Evolutionary conservation across 805 yeast genomes (phyloP), one percentile per base, ranked within the genome.

Genomic region (Barnettozyma sucrosica): DNA sequence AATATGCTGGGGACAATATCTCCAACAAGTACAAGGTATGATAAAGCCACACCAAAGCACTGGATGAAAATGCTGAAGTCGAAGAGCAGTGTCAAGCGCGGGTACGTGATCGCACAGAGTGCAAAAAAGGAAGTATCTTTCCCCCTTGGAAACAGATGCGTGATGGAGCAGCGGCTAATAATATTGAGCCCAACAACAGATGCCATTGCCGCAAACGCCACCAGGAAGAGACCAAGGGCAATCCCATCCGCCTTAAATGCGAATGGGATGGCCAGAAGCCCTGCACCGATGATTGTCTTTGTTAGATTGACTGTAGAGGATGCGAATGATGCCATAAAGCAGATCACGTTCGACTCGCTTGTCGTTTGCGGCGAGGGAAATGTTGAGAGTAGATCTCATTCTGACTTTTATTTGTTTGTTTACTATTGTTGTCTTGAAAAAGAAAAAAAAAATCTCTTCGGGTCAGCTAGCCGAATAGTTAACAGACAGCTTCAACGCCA

Each of bases 211-310:
- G 89, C 88, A 38, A 83, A 47, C 1, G 82, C 18, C 9, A 84
- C 71, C 32, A 86, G 69, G 3, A 70, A 37, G 0, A 72, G 54
- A 2, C 93, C 93, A 23, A 80, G 66, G 9, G 78, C 47, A 2
- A 84, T 59, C 6, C 90, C 89, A 61, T 85, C 88, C 24, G 83
- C 74, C 47, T 74, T 72, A 65, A 83, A 80, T 1, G 89, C 86
- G 51, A 72, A 80, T 0, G 93, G 90, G 68, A 85, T 77, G 13
- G 90, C 88, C 21, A 85, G 71, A 37, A 85, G 69, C 1, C 95
- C 95, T 0, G 93, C 89, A 7, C 95, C 95, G 11, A 86, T 74
- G 47, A 86, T 83, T 23, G 93, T 85, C 66, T 86, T 86, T 46
- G 83, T 75, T 34, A 87, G 69, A 64, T 82, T 84, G 45, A 85